These are phyloP conservation scores for Penicillium freii DNA, from an alignment of 2,329 filamentous ascomycete species.

Conservation along the genomic window DNA sequence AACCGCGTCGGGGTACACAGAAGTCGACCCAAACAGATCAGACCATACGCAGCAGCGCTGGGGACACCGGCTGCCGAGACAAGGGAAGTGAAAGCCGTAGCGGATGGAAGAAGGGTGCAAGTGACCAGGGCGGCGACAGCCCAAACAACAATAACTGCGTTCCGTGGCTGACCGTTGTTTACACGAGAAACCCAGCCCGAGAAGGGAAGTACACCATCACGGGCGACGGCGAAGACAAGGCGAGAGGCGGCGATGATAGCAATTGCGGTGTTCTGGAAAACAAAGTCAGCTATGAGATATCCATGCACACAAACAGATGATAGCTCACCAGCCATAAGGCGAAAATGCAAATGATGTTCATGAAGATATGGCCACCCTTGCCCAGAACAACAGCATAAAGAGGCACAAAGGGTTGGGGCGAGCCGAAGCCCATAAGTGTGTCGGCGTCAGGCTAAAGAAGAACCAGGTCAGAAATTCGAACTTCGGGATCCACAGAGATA, in stretches of 20 bases:
- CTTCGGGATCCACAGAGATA: too few species aligned
- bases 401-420: constrained; percentile 59
- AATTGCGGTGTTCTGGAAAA: constrained; percentile 55
- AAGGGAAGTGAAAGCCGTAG: constrained; percentile 54
- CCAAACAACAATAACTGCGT: constrained; percentile 61
- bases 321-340: constrained; percentile 25
- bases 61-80: constrained; percentile 55
- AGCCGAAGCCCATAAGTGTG: constrained; percentile 53
- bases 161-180: constrained; percentile 56
- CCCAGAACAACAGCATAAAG: constrained; percentile 59
- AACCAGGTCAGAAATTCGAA: constrained; percentile 5
- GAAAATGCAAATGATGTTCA: constrained; percentile 54
- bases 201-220: constrained; percentile 60
- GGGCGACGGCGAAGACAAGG: constrained; percentile 62
- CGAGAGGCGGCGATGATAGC: constrained; percentile 59
- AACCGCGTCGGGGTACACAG: constrained; percentile 47
- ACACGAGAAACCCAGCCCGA: constrained; percentile 59
- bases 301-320: background rate
- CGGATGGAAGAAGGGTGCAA: constrained; percentile 59
- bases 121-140: constrained; percentile 54
- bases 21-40: constrained; percentile 51
- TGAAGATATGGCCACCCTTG: constrained; percentile 57
- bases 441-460: constrained; percentile 50
- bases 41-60: constrained; percentile 52
- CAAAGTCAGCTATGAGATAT: background rate